Base-by-base conservation (phyloP, 257 asterid species). In the Fraxinus quadrangulata region DNA sequence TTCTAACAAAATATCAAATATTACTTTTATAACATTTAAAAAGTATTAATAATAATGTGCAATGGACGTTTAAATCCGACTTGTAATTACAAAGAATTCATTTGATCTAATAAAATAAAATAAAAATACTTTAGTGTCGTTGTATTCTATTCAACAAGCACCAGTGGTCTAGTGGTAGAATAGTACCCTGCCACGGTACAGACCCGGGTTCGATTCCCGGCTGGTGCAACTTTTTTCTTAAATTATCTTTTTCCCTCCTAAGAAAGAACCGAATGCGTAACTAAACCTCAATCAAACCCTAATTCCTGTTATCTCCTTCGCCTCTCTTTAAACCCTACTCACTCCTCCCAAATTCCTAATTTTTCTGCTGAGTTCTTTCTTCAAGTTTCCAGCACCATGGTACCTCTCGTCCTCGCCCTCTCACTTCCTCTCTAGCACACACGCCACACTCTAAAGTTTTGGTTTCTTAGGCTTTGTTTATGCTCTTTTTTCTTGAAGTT, bases 201-300 rank as follows among this genome's bases (percentile, higher is more conserved):
- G 90, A 89, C 89, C 92, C 91, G 87, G 91, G 88, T 89, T 91
- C 86, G 90, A 87, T 87, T 89, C 92, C 90, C 90, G 89, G 92
- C 91, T 86, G 96, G 90, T 90, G 93, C 92, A 89, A 39, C 8
- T 6, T 36, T 0, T 6, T 7, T 36, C 7, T 36, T 6, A 0
- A 36, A 36, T 36, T 36, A 5, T 36, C 0, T 36, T 36, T 36
- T 6, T 6, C 39, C 39, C 8, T 37, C 2, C 42, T 1, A 37
- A 37, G 42, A 7, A 37, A 37, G 42, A 7, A 1, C 42, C 2
- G 42, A 1, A 1, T 37, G 7, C 11, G 34, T 24, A 63, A 24
- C 69, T 33, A 23, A 23, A 10, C 24, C 34, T 61, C 68, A 0
- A 24, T 8, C 69, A 24, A 24, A 63, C 69, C 69, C 69, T 63